These are phyloP conservation scores for Daedaleopsis sinensis DNA, from an alignment of 768 basidiomycete species.

Conservation along the genomic window DNA sequence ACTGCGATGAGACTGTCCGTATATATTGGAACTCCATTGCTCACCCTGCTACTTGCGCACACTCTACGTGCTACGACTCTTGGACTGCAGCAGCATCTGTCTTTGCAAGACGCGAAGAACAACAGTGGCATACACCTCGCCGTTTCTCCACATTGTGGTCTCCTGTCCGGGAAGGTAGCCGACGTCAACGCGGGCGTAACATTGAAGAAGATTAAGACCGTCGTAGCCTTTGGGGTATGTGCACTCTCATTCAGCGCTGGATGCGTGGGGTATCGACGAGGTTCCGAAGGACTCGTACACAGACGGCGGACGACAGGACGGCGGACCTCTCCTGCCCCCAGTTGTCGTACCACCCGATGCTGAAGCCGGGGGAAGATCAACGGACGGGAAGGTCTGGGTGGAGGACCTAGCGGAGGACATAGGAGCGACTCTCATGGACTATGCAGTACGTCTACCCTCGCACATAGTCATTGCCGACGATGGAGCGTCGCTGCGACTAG, in stretches of 20 bases:
- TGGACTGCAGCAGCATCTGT: too few relatives aligned
- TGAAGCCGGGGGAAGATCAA: conserved; percentile 51
- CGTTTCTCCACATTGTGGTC: conserved; percentile 47
- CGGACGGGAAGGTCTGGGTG: conserved; percentile 55
- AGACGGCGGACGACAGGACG: conserved; percentile 51
- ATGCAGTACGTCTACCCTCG: conserved; percentile 40
- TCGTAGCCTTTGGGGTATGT: conserved; percentile 56
- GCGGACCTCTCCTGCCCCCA: conserved; percentile 43
- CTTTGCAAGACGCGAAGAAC: not conserved
- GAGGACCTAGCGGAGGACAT: conserved; percentile 46
- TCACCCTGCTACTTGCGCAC: too few relatives aligned
- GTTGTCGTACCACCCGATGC: conserved; percentile 46
- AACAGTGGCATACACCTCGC: conserved; percentile 44
- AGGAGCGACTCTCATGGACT: conserved; percentile 49
- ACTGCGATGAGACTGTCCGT: too few relatives aligned
- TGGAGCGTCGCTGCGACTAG: conserved; percentile 19
- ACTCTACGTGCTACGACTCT: too few relatives aligned
- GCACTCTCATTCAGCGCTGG: not conserved
- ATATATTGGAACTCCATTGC: too few relatives aligned
- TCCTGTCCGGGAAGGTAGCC: conserved; percentile 40
- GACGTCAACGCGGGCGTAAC: conserved; percentile 54
- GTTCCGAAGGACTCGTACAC: conserved; percentile 49
- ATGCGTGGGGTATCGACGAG: not conserved
- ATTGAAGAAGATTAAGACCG: conserved; percentile 41
- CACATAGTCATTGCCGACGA: too few relatives aligned